Conservation (phyloP, 2,329 filamentous ascomycete species). For the Phaeomoniella chlamydospora region DNA sequence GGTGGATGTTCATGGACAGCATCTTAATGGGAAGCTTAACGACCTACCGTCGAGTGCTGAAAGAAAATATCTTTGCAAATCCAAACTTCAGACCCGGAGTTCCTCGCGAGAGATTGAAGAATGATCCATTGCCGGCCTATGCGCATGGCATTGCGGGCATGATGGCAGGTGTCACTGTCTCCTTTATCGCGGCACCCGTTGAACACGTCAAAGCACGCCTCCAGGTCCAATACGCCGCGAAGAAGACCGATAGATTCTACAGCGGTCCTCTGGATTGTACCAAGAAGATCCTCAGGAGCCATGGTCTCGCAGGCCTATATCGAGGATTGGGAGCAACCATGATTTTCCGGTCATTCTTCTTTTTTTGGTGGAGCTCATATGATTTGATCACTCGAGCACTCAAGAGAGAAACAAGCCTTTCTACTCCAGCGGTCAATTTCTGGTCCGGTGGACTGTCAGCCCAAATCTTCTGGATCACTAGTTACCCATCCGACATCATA, state of each 20-base stretch:
- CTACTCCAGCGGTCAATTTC: constrained; percentile 77
- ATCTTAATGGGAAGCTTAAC: constrained; percentile 85
- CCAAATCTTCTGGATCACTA: constrained; percentile 87
- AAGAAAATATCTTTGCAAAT: constrained; percentile 60
- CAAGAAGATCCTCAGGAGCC: constrained; percentile 42
- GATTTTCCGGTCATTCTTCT: constrained; percentile 85
- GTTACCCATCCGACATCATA: constrained; percentile 83
- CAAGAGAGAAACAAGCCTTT: constrained; percentile 51
- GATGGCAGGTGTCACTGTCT: constrained; percentile 77
- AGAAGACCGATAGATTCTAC: constrained; percentile 63
- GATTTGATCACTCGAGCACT: constrained; percentile 64
- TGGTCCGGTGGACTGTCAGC: constrained; percentile 91
- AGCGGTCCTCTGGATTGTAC: constrained; percentile 76
- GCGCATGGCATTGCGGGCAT: constrained; percentile 83
- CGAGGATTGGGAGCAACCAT: constrained; percentile 75
- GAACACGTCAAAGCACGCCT: constrained; percentile 91
- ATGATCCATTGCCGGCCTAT: constrained; percentile 47
- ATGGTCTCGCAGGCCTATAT: constrained; percentile 71
- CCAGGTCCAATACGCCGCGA: constrained; percentile 81
- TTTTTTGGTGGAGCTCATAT: constrained; percentile 97
- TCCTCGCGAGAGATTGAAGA: constrained; percentile 5
- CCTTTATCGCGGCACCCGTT: constrained; percentile 81
- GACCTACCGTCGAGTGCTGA: constrained; percentile 72
- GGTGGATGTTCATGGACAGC: constrained; percentile 98
- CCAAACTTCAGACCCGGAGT: constrained; percentile 24